Conservation (phyloP, 1,284 basidiomycete genomes). For the Psilocybe mexicana region DNA sequence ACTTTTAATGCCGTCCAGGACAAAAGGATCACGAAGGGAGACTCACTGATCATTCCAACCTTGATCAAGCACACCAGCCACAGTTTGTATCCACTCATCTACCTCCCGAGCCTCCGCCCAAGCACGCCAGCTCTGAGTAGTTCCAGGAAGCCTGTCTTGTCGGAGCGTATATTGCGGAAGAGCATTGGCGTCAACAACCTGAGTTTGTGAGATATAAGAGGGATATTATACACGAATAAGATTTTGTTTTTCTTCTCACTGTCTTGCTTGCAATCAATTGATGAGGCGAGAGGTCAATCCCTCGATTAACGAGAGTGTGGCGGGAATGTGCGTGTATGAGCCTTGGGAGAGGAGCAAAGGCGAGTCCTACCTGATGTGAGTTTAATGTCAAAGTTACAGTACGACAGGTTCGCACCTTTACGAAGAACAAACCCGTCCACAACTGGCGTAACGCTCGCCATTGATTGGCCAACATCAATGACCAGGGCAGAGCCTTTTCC, state of each 20-base stretch:
- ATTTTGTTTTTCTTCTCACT: conserved; percentile 38
- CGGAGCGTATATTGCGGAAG: conserved; percentile 69
- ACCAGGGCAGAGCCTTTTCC: conserved; percentile 96
- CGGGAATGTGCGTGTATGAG: conserved; percentile 76
- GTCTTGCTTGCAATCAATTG: conserved; percentile 86
- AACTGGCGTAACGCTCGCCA: conserved; percentile 91
- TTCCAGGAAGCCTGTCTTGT: conserved; percentile 72
- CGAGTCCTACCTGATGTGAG: conserved; percentile 52
- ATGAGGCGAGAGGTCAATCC: conserved; percentile 74
- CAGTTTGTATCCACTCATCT: conserved; percentile 92
- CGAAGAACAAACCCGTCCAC: conserved; percentile 97
- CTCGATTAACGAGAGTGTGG: conserved; percentile 55
- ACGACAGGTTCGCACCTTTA: conserved; percentile 62
- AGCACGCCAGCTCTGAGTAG: conserved; percentile 76
- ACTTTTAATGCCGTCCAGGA: background rate
- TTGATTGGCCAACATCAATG: conserved; percentile 89
- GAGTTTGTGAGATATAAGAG: background rate
- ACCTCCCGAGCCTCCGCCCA: conserved; percentile 89
- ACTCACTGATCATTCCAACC: conserved; percentile 87
- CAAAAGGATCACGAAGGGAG: conserved; percentile 5
- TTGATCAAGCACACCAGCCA: conserved; percentile 81
- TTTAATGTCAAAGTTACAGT: conserved; percentile 9
- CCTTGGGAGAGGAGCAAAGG: conserved; percentile 71
- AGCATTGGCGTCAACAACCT: conserved; percentile 65
- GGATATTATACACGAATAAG: background rate